phyloP scores from a whole-genome alignment of 257 asterid species.

The Solanum arcanum region DNA sequence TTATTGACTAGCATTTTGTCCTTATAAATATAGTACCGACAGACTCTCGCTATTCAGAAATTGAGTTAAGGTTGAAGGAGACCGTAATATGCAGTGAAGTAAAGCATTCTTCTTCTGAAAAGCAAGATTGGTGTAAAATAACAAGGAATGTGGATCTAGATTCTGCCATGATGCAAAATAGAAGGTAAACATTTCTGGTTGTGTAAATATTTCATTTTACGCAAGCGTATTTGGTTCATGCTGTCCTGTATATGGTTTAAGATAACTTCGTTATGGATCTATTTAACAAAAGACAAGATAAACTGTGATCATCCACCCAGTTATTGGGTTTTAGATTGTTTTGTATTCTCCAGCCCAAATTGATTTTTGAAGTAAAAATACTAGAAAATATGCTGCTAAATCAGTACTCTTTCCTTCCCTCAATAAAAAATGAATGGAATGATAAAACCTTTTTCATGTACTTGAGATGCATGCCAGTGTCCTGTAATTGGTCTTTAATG shows the following conservation, averaged over 20 bases:
- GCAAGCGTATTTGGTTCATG: not conserved
- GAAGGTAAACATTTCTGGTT: conserved; percentile 26
- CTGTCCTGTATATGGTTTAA: not conserved
- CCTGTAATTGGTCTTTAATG: not conserved
- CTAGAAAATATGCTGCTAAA: not conserved
- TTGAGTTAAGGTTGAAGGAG: conserved; percentile 51
- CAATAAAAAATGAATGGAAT: not conserved
- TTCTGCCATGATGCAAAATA: conserved; percentile 59
- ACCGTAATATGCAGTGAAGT: conserved; percentile 42
- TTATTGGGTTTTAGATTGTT: not conserved
- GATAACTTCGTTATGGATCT: not conserved
- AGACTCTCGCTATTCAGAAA: conserved; percentile 41
- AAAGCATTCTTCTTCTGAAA: conserved; percentile 28
- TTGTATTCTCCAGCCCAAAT: not conserved
- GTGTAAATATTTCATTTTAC: not conserved
- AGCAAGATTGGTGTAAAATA: conserved; percentile 79
- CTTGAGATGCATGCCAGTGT: not conserved
- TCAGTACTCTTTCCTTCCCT: not conserved
- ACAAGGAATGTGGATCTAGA: conserved; percentile 58
- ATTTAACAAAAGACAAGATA: not conserved
- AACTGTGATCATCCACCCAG: not conserved
- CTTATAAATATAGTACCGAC: conserved; percentile 46
- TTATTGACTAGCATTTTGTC: not conserved
- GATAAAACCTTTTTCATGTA: not conserved
- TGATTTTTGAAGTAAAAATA: not conserved